A percentile compares a stretch with the other conserved stretches of the same genome.
Evolutionary conservation across 2,329 filamentous ascomycete genomes (phyloP).

Genomic region (Phaeosphaeria sp.): DNA sequence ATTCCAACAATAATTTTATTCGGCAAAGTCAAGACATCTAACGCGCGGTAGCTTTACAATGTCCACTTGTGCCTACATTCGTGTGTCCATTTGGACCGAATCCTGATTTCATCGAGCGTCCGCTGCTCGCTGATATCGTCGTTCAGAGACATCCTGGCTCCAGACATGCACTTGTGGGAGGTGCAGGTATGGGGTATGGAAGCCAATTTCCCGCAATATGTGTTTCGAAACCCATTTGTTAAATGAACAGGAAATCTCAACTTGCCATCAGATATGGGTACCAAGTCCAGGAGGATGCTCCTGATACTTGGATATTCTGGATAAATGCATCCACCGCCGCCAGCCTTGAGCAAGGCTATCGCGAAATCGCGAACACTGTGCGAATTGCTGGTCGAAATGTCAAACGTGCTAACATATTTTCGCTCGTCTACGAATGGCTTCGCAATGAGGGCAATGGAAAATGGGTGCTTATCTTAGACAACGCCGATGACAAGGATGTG

Average conservation of each 20-base stretch:
- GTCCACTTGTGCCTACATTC: not conserved
- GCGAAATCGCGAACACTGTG: slow-evolving; percentile 30
- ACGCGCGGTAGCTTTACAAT: not conserved
- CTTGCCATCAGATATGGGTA: slow-evolving; percentile 19
- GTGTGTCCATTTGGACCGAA: slow-evolving; percentile 6
- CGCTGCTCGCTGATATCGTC: not conserved
- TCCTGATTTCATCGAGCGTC: slow-evolving; percentile 8
- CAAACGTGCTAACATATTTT: slow-evolving; percentile 18
- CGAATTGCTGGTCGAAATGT: slow-evolving; percentile 32
- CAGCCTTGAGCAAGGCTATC: slow-evolving; percentile 1
- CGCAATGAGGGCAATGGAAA: slow-evolving; percentile 21
- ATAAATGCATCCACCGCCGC: slow-evolving; percentile 19
- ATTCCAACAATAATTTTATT: not conserved
- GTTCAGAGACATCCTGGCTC: slow-evolving; percentile 1
- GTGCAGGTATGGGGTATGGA: slow-evolving; percentile 12
- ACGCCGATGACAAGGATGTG: slow-evolving; percentile 29
- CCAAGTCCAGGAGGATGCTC: slow-evolving; percentile 7
- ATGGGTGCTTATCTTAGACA: slow-evolving; percentile 45
- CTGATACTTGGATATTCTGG: slow-evolving; percentile 16
- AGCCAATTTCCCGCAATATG: not conserved
- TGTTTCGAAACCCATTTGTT: not conserved
- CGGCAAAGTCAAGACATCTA: not conserved
- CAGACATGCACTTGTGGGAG: slow-evolving; percentile 10
- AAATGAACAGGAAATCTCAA: slow-evolving; percentile 13
- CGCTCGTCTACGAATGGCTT: slow-evolving; percentile 27